Evolutionary conservation across 1,284 basidiomycete species (phyloP), one percentile per base, ranked within the genome.

Genomic region (Irpex sp.): DNA sequence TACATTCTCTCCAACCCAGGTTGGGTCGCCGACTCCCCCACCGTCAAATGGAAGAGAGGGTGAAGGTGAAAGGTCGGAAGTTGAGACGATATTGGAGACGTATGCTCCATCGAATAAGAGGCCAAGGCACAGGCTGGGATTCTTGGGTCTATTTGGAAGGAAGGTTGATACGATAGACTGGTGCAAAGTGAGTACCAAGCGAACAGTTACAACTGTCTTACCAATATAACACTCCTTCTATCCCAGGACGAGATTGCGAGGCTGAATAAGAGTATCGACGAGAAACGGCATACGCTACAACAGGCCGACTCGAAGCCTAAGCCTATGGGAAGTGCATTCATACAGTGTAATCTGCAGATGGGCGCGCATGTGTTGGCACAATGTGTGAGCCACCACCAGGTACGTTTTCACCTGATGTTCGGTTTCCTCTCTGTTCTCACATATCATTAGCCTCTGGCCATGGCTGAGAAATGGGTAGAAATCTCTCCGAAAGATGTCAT

Each of bases 261-360:
- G 31, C 75, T 86, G 53, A 86, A 85, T 66, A 67, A 67, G 21
- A 74, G 76, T 54, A 82, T 90, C 60, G 74, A 78, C 3, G 73
- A 76, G n/a, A 72, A 73, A 55, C 75, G 80, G 21, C 75, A 79
- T 62, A 72, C 79, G 46, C 75, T 85, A 47, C 39, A 46, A 33
- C 35, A 57, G 3, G 76, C 76, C 46, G 78, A 82, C 65, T 80
- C 83, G 11, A 83, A 81, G 63, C 87, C 90, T 5, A 82, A 81
- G 62, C 87, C 89, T 26, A 69, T 87, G 56, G 86, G 86, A 17
- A 85, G 83, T 61, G 87, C 83, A 0, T 94, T 94, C 75, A 86
- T 94, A 66, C 83, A 89, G 59, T 94, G 92, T 78, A 87, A 92
- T 72, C 81, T 88, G 60, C 92, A 93, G 74, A 85, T 92, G 67